Evolutionary conservation across 352 stramenopile genomes (phyloP).

Genomic region (Globisporangium solare): DNA sequence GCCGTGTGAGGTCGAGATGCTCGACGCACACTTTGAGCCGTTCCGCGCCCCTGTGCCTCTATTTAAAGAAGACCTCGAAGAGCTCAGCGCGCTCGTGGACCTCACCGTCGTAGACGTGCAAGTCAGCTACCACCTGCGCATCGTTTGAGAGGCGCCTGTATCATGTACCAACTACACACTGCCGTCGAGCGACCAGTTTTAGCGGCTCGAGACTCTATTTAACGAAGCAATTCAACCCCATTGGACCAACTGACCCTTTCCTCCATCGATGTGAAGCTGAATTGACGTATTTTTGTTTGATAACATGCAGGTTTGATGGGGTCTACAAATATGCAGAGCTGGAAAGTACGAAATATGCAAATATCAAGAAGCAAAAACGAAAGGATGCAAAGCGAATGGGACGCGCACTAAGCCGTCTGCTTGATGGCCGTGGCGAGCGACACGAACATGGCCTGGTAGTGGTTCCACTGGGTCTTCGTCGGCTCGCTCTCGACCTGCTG

Average conservation of each 20-base stretch:
- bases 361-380: background rate
- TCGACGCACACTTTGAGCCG: constrained; percentile 22
- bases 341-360: too few species aligned
- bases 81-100: constrained; percentile 32
- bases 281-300: background rate
- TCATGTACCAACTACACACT: too few species aligned
- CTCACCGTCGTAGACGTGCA: constrained; percentile 11
- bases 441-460: constrained; percentile 66
- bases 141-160: constrained; percentile 2
- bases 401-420: constrained; percentile 30
- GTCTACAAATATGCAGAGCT: background rate
- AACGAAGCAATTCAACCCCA: background rate
- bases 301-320: too few species aligned
- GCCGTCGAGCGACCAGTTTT: background rate
- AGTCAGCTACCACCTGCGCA: constrained; percentile 6
- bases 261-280: too few species aligned
- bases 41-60: constrained; percentile 28
- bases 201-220: constrained; percentile 1
- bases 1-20: constrained; percentile 17
- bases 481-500: constrained; percentile 37
- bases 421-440: constrained; percentile 77
- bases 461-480: constrained; percentile 61
- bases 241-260: too few species aligned
- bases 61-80: constrained; percentile 34
- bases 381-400: constrained; percentile 2